Evolutionary conservation across 192 early-diverging fungal genomes (phyloP).

Genomic region (Geranomyces variabilis): DNA sequence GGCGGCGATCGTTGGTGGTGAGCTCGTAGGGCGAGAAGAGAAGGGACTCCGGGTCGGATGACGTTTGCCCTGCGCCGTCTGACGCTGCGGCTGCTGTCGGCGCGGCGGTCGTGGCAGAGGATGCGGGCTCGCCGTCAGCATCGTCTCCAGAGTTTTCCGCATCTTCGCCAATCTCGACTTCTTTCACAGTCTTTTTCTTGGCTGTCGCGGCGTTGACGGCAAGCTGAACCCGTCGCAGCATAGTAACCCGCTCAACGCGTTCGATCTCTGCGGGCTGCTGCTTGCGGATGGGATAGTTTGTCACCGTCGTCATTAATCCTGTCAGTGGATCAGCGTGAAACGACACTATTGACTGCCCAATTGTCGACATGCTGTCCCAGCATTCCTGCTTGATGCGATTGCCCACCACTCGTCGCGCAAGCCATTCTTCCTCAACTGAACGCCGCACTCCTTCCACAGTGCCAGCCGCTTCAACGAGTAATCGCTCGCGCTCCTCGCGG

Average conservation of each 20-base stretch:
- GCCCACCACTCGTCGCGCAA: slow-evolving; percentile 50
- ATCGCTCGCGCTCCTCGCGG: slow-evolving; percentile 52
- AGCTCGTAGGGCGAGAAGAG: slow-evolving; percentile 55
- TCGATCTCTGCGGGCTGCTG: slow-evolving; percentile 31
- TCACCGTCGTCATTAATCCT: slow-evolving; percentile 36
- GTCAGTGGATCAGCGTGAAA: slow-evolving; percentile 51
- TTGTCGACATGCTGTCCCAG: slow-evolving; percentile 59
- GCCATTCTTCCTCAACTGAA: slow-evolving; percentile 51
- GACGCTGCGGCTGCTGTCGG: slow-evolving; percentile 10
- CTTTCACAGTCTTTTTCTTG: slow-evolving; percentile 9
- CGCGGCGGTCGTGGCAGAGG: slow-evolving; percentile 2
- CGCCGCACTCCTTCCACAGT: slow-evolving; percentile 39
- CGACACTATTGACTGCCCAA: slow-evolving; percentile 53
- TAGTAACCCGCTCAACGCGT: slow-evolving; percentile 35
- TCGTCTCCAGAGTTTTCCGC: slow-evolving; percentile 15
- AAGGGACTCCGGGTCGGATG: slow-evolving; percentile 25
- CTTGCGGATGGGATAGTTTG: slow-evolving; percentile 55
- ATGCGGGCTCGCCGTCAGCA: not conserved
- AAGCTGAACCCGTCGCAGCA: slow-evolving; percentile 45
- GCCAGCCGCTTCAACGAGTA: slow-evolving; percentile 41
- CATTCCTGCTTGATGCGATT: slow-evolving; percentile 59
- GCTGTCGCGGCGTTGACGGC: slow-evolving; percentile 11
- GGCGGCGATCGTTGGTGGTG: slow-evolving; percentile 54
- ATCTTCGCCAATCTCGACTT: slow-evolving; percentile 20
- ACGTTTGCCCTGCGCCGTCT: not conserved